A percentile compares a stretch with the other conserved stretches of the same genome.
phyloP scores from a whole-genome alignment of 805 yeast genomes.

The Saturnispora hagleri region DNA sequence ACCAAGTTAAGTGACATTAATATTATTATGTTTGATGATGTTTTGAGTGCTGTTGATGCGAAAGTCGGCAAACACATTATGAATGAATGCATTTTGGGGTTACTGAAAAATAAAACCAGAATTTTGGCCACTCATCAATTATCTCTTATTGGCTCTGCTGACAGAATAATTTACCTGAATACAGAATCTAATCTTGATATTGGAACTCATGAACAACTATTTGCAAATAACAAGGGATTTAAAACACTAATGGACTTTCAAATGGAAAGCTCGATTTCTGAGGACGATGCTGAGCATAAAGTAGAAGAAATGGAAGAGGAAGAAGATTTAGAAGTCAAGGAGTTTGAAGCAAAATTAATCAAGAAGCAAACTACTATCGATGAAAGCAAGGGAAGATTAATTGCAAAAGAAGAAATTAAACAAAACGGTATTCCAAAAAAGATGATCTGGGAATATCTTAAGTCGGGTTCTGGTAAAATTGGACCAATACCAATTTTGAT shows the following conservation, averaged over 20 bases:
- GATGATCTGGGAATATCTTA: constrained; percentile 43
- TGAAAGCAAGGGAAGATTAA: constrained; percentile 25
- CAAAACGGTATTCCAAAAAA: constrained; percentile 31
- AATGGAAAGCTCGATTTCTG: constrained; percentile 8
- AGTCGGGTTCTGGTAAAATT: constrained; percentile 45
- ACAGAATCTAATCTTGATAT: constrained; percentile 50
- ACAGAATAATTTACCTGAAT: constrained; percentile 54
- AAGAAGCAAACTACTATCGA: constrained; percentile 20
- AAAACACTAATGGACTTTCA: constrained; percentile 39
- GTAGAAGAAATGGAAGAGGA: constrained; percentile 16
- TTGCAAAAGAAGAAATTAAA: constrained; percentile 26
- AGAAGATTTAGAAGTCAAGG: constrained; percentile 21
- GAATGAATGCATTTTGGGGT: constrained; percentile 54
- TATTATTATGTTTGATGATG: constrained; percentile 67
- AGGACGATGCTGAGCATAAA: not conserved
- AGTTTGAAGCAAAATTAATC: constrained; percentile 17
- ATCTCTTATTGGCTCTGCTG: constrained; percentile 58
- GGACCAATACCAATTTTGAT: constrained; percentile 25
- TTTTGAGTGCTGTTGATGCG: constrained; percentile 78
- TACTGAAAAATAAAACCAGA: constrained; percentile 50
- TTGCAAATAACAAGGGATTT: constrained; percentile 36
- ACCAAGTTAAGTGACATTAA: constrained; percentile 39
- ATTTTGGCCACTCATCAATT: constrained; percentile 78
- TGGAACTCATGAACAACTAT: constrained; percentile 53
- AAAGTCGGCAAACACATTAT: constrained; percentile 77